Base-by-base conservation (phyloP, 371 early-diverging fungal genomes). In the Phascolomyces articulosus region DNA sequence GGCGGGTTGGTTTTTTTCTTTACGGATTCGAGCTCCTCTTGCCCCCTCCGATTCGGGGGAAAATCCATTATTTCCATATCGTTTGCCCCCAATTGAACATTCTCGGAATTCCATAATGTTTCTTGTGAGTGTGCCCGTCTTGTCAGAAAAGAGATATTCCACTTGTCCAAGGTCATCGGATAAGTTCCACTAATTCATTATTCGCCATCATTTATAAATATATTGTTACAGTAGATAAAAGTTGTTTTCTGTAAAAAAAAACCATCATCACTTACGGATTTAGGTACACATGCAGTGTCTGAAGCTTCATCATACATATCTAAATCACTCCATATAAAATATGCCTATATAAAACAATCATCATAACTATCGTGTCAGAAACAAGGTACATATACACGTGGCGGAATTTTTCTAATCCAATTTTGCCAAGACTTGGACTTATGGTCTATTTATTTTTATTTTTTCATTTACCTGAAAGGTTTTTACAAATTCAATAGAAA, bases 111-210 rank as follows among this genome's bases (percentile, higher is more conserved):
- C 88, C 93, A 93, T 93, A 24, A 91, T 87, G 58, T 93, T 93
- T 64, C 90, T 87, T 0, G 93, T 93, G 40, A 93, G 66, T 2
- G 93, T 93, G 10, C 93, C 93, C 0, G 93, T 91, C 66, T 98
- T 98, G 82, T 98, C 98, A 15, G 93, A 92, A 66, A 98, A 93
- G 27, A 98, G 89, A 81, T 95, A 97, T 68, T 97, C 95, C 49
- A 98, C 91, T 70, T 95, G 93, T 18, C 99, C 93, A n/a, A 91
- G 72, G 58, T 93, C 92, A 60, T 93, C 93, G 11, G 92, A 89
- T 27, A 93, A 82, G 60, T 89, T 96, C 91, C 96, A 96, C 65
- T 64, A 53, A n/a, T 26, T 34, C 11, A 34, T 34, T 9, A 34
- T 11, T n/a, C n/a, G n/a, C n/a, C n/a, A n/a, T n/a, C n/a, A n/a